Evolutionary conservation across 805 yeast genomes (phyloP).

Genomic region (Zygosaccharomyces bailii): DNA sequence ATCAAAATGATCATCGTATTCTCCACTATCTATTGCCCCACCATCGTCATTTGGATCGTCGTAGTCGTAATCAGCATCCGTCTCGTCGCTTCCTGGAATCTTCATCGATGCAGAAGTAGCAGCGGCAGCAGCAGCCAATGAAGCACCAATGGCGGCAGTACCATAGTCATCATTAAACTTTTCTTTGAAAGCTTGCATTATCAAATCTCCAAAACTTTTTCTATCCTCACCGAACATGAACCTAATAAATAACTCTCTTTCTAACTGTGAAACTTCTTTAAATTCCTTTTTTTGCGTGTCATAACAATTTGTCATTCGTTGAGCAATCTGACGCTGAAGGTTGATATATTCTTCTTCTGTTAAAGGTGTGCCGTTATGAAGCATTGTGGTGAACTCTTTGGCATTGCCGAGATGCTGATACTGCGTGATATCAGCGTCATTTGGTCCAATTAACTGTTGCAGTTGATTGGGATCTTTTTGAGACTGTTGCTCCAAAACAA

Average conservation of each 20-base stretch:
- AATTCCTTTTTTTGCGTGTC: conserved; percentile 30
- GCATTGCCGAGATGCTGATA: conserved; percentile 23
- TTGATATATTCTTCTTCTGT: conserved; percentile 33
- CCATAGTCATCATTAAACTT: conserved; percentile 26
- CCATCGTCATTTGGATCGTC: conserved; percentile 30
- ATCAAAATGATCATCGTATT: conserved; percentile 23
- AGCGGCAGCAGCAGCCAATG: conserved; percentile 31
- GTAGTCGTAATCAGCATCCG: conserved; percentile 28
- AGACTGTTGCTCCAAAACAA: conserved; percentile 47
- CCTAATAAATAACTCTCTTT: conserved; percentile 32
- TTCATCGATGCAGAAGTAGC: conserved; percentile 21
- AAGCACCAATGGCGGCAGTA: conserved; percentile 23
- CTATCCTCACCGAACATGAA: conserved; percentile 34
- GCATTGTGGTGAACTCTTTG: conserved; percentile 28
- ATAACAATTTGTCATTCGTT: conserved; percentile 32
- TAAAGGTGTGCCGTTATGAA: conserved; percentile 32
- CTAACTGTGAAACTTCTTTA: conserved; percentile 28
- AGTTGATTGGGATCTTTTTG: neutral
- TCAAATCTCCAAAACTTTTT: conserved; percentile 28
- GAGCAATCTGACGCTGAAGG: conserved; percentile 33
- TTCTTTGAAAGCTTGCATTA: conserved; percentile 31
- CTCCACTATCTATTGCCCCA: conserved; percentile 21
- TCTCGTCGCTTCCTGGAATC: conserved; percentile 25
- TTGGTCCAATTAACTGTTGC: conserved; percentile 1
- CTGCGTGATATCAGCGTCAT: conserved; percentile 10